Percentiles rank a stretch among this genome's conserved stretches.
Conservation (phyloP, 768 basidiomycete genomes). For the Tubosaeta brunneosetosa region DNA sequence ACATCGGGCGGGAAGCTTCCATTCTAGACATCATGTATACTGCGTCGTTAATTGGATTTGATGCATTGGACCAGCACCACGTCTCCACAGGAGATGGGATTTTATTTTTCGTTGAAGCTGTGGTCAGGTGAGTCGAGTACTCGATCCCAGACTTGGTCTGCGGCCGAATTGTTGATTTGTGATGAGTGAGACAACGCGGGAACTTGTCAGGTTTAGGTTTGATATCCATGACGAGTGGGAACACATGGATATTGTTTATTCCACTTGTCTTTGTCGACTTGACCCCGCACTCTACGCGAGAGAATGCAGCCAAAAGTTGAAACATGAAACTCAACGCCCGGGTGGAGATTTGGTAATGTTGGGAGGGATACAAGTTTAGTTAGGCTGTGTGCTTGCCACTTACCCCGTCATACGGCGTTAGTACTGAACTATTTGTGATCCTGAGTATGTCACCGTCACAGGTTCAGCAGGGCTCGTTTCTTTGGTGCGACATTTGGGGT, state of each 20-base stretch:
- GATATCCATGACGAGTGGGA: not conserved
- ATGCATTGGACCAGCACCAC: too few species aligned
- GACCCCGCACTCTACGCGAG: too few species aligned
- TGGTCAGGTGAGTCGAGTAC: too few species aligned
- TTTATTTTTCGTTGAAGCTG: not conserved
- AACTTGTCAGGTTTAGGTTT: not conserved
- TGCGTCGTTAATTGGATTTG: slow-evolving; percentile 2
- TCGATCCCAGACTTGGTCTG: too few species aligned
- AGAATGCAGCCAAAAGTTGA: too few species aligned
- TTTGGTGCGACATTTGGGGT: slow-evolving; percentile 9
- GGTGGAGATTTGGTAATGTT: too few species aligned
- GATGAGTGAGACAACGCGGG: not conserved
- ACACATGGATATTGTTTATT: not conserved
- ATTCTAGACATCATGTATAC: slow-evolving; percentile 40
- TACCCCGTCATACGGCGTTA: too few species aligned
- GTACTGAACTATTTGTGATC: not conserved
- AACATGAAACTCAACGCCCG: too few species aligned
- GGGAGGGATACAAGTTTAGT: not conserved
- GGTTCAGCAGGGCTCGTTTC: slow-evolving; percentile 10
- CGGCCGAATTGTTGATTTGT: too few species aligned
- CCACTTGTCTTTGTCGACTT: not conserved
- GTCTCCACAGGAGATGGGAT: too few species aligned
- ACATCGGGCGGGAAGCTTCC: slow-evolving; percentile 49
- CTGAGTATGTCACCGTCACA: slow-evolving; percentile 19
- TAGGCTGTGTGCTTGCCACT: not conserved